Evolutionary conservation across 768 basidiomycete genomes (phyloP), one percentile per base, ranked within the genome.

Genomic region (Pisolithus marmoratus): DNA sequence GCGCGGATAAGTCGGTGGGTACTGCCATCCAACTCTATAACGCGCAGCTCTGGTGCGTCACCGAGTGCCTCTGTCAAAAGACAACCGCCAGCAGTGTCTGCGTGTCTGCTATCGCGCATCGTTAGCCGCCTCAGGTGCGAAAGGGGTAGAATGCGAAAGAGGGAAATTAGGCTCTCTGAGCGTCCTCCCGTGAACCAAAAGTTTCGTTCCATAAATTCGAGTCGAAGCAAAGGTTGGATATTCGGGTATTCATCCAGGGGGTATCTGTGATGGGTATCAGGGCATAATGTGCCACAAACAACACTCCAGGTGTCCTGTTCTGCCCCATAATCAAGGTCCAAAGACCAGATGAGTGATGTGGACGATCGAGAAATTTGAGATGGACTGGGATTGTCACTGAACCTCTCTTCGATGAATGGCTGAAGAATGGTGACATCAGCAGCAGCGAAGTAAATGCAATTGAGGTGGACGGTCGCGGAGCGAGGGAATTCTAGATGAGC

Each of bases 21-120:
- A 34, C 38, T 36, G 44, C 48, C 52, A 4, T 49, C 46, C 3
- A 63, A 19, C 17, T 17, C 47, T 17, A 64, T 49, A 46, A 54
- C 42, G 34, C 34, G 41, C 46, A 65, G 38, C 19, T 54, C 56
- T 15, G 42, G 36, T 14, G 58, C 52, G n/a, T 51, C 27, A 0
- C 63, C 60, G 38, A 63, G 55, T 9, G 56, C 42, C 40, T 34
- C 43, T 26, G 6, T 50, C 63, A 63, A 63, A 45, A 64, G 58
- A 23, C 31, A 29, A 2, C 46, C 27, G 9, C 9, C 4, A 2
- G 58, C 58, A 41, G 60, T 46, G 15, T 34, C 5, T 4, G 41
- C 54, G 27, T 37, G 43, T 24, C 24, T 6, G n/a, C 62, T 55
- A 15, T 55, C 52, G 45, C 4, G 27, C 6, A 62, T 41, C 43